phyloP scores from a whole-genome alignment of 83 land plant species.

The Isoetes engelmannii region DNA sequence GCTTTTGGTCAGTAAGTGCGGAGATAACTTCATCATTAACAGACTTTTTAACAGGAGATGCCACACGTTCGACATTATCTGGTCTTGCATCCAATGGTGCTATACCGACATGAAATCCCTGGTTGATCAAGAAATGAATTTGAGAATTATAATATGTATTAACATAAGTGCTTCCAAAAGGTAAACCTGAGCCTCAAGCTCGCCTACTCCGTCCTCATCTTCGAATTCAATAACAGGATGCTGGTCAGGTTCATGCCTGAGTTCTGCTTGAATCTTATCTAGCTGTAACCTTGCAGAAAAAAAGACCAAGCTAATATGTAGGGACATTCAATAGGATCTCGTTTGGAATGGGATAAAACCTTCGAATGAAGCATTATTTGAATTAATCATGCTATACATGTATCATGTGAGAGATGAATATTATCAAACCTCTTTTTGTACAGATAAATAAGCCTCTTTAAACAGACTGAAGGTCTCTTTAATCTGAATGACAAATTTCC shows the following conservation, averaged over 20 bases:
- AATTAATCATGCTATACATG: background rate
- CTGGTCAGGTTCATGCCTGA: background rate
- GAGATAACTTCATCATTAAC: background rate
- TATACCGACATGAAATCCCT: constrained; percentile 27
- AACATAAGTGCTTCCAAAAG: background rate
- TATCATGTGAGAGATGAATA: background rate
- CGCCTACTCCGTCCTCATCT: constrained; percentile 22
- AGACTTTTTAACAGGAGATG: background rate
- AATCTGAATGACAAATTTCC: constrained; percentile 9
- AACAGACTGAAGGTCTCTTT: constrained; percentile 29
- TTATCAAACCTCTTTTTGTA: constrained; percentile 22
- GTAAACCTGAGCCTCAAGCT: constrained; percentile 11
- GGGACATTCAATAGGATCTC: background rate
- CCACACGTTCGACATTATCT: background rate
- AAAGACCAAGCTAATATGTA: background rate
- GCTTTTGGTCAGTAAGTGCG: background rate
- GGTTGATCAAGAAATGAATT: background rate
- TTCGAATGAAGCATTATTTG: too few species aligned
- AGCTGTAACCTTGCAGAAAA: background rate
- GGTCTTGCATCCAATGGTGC: constrained; percentile 18
- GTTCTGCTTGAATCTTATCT: background rate
- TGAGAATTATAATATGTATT: background rate
- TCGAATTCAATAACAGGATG: constrained; percentile 1
- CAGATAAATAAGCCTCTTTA: constrained; percentile 27
- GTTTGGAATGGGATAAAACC: too few species aligned